These are phyloP conservation scores for Apiosordaria backusii DNA, from an alignment of 495 filamentous ascomycete species.

Conservation along the genomic window DNA sequence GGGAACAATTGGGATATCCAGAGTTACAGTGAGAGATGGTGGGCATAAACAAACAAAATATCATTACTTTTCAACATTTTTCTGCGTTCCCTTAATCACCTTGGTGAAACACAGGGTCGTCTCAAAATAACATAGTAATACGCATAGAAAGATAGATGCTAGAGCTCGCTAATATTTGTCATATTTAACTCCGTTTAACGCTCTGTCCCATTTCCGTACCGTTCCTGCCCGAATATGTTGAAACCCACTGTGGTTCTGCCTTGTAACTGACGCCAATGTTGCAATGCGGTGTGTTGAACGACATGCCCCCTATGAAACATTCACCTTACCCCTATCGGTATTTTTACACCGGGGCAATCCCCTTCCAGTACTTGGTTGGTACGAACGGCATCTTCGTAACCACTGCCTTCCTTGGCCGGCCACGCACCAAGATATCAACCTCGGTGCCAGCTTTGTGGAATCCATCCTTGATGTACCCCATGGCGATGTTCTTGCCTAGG, in stretches of 20 bases:
- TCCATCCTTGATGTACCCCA: slow-evolving; percentile 86
- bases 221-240: slow-evolving; percentile 1
- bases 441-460: slow-evolving; percentile 84
- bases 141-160: neutral
- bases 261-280: slow-evolving; percentile 5
- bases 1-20: neutral
- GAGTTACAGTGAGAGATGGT: neutral
- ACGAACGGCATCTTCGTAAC: slow-evolving; percentile 96
- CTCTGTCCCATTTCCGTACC: neutral
- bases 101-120: too few relatives aligned
- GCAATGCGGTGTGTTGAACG: slow-evolving; percentile 24
- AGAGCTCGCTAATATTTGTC: neutral
- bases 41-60: slow-evolving; percentile 5
- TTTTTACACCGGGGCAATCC: slow-evolving; percentile 15
- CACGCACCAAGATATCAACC: slow-evolving; percentile 74
- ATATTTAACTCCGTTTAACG: neutral
- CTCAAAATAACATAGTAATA: too few relatives aligned
- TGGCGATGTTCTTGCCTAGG: slow-evolving; percentile 84
- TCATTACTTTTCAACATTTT: slow-evolving; percentile 17
- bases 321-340: neutral
- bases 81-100: neutral
- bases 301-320: neutral
- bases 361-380: slow-evolving; percentile 69
- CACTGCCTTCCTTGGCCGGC: slow-evolving; percentile 71
- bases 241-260: slow-evolving; percentile 2